These are phyloP conservation scores for Vitis rupestris DNA, from an alignment of 164 flowering plant species.

Conservation along the genomic window DNA sequence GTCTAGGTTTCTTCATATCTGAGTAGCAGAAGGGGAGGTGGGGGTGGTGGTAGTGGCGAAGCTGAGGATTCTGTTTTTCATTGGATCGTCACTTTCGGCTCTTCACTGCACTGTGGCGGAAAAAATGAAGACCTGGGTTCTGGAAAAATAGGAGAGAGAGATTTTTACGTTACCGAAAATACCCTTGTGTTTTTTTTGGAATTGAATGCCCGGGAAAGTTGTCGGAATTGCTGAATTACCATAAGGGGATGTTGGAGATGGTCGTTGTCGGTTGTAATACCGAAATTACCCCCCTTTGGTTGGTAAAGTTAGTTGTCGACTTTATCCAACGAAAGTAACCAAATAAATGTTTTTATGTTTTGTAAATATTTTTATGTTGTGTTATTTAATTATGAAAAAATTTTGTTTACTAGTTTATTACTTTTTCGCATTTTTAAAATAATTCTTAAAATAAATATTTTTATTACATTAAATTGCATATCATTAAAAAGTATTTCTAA, in stretches of 20 bases:
- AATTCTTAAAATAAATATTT: no score
- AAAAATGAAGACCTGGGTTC: neutral
- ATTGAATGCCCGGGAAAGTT: neutral
- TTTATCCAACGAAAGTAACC: no score
- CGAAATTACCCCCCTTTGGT: neutral
- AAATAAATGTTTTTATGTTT: no score
- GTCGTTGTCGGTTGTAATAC: neutral
- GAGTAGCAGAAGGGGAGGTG: no score
- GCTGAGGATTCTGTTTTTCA: slow-evolving; percentile 5
- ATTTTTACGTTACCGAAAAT: neutral
- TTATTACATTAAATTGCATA: no score
- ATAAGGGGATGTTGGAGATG: neutral
- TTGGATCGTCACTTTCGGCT: slow-evolving; percentile 36
- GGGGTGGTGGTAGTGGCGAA: neutral
- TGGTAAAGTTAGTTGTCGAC: neutral
- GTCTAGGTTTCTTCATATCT: no score
- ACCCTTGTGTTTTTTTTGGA: neutral
- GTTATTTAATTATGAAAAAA: no score
- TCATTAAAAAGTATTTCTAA: no score
- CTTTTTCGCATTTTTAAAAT: no score
- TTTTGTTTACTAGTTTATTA: no score
- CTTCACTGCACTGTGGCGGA: slow-evolving; percentile 20
- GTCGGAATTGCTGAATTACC: slow-evolving; percentile 1
- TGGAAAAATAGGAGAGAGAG: neutral
- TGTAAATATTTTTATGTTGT: no score